These are phyloP conservation scores for Ceratocystis cubensis DNA, from an alignment of 2,329 filamentous ascomycete genomes.

Conservation along the genomic window DNA sequence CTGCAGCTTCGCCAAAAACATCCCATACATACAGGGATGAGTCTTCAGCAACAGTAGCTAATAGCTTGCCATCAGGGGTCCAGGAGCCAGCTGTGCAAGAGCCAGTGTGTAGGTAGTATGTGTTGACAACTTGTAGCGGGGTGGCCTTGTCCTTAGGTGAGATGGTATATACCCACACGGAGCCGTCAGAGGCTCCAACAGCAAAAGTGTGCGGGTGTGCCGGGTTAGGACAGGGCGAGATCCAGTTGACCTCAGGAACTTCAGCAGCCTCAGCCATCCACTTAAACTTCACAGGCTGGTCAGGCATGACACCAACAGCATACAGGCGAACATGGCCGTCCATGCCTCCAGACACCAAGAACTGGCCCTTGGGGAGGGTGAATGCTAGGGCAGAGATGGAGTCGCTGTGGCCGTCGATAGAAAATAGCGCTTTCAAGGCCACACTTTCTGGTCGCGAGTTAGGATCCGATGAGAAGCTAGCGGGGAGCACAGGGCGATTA, in stretches of 20 bases:
- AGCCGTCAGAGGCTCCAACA: constrained; percentile 78
- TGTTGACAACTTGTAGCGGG: constrained; percentile 70
- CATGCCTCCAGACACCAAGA: constrained; percentile 72
- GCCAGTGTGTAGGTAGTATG: constrained; percentile 80
- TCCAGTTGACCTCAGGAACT: constrained; percentile 91
- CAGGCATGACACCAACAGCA: constrained; percentile 37
- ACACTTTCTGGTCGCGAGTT: constrained; percentile 40
- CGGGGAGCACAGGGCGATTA: constrained; percentile 56
- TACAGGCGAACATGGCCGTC: constrained; percentile 72
- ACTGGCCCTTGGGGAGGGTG: constrained; percentile 70
- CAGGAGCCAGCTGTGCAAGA: constrained; percentile 82
- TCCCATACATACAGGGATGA: constrained; percentile 85
- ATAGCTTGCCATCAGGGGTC: constrained; percentile 73
- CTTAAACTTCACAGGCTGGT: constrained; percentile 39
- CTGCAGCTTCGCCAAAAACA: constrained; percentile 67
- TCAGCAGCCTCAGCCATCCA: constrained; percentile 72
- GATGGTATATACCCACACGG: constrained; percentile 91
- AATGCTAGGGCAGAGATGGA: constrained; percentile 80
- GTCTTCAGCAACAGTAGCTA: constrained; percentile 84
- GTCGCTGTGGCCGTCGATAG: constrained; percentile 81
- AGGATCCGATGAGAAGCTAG: constrained; percentile 59
- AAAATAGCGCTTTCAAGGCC: constrained; percentile 52
- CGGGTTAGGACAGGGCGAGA: constrained; percentile 59
- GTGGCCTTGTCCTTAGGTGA: constrained; percentile 47
- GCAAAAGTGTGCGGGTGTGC: constrained; percentile 69